phyloP scores from a whole-genome alignment of 2,329 filamentous ascomycete genomes.

The Aureobasidium pullulans region DNA sequence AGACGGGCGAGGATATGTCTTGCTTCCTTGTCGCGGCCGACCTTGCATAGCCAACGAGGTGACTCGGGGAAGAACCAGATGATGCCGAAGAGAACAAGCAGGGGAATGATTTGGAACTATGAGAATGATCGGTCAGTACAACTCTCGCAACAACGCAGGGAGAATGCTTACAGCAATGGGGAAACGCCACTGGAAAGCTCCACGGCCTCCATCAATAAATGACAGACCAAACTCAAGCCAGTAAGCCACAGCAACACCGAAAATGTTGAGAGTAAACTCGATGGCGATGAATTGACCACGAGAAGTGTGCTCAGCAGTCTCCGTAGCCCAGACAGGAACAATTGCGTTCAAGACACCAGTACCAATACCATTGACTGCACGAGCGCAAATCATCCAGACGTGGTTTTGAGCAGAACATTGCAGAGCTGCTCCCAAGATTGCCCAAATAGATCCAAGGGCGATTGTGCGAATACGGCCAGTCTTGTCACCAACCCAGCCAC shows the following conservation, averaged over 20 bases:
- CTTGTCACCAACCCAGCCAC: conserved; percentile 58
- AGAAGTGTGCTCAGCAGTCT: conserved; percentile 60
- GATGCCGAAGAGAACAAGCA: conserved; percentile 47
- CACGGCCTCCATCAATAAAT: conserved; percentile 52
- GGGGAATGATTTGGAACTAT: conserved; percentile 57
- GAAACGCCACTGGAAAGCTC: conserved; percentile 50
- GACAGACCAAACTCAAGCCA: conserved; percentile 47
- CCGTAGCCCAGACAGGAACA: conserved; percentile 64
- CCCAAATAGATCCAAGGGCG: conserved; percentile 45
- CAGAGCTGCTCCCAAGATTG: conserved; percentile 48
- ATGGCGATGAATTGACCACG: conserved; percentile 63
- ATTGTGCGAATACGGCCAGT: conserved; percentile 58
- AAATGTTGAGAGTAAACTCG: conserved; percentile 67
- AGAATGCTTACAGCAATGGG: conserved; percentile 22
- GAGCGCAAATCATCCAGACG: conserved; percentile 60
- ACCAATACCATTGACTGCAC: conserved; percentile 14
- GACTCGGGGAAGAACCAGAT: conserved; percentile 66
- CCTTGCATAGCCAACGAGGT: conserved; percentile 60
- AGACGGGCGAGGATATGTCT: conserved; percentile 56
- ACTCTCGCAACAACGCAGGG: neutral
- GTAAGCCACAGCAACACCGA: conserved; percentile 51
- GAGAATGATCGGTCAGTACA: conserved; percentile 56
- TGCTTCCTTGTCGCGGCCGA: conserved; percentile 59
- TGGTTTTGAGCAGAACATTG: conserved; percentile 60
- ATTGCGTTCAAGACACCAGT: conserved; percentile 65